phyloP scores from a whole-genome alignment of 2,329 filamentous ascomycete genomes.

The Ascochyta viciae-villosae region DNA sequence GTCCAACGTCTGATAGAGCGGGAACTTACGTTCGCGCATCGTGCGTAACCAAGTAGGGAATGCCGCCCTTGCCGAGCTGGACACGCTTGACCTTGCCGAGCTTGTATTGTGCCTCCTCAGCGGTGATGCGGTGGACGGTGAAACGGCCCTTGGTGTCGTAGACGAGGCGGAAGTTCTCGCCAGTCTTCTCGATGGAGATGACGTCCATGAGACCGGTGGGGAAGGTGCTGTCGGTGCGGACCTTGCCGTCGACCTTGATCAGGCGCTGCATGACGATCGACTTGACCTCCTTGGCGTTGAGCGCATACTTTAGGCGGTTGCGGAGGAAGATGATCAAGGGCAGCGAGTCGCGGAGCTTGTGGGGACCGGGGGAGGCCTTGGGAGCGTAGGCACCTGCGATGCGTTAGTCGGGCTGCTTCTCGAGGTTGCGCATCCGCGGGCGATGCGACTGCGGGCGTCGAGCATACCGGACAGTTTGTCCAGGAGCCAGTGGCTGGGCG shows the following conservation, averaged over 20 bases:
- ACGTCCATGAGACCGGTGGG: conserved; percentile 99
- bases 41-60: conserved; percentile 99
- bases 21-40: conserved; percentile 99
- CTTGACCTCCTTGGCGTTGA: conserved; percentile 98
- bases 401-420: conserved; percentile 27
- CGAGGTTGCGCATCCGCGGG: conserved; percentile 11
- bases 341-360: conserved; percentile 99
- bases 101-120: conserved; percentile 99
- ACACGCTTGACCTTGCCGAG: conserved; percentile 99
- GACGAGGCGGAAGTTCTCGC: conserved; percentile 99
- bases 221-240: conserved; percentile 98
- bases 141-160: conserved; percentile 99
- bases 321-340: conserved; percentile 88
- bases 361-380: conserved; percentile 81
- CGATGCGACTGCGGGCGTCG: conserved; percentile 57
- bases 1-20: conserved; percentile 99
- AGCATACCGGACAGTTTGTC: conserved; percentile 91
- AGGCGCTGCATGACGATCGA: conserved; percentile 99
- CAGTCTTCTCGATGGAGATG: conserved; percentile 99
- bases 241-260: conserved; percentile 99
- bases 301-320: conserved; percentile 96
- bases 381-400: conserved; percentile 62
- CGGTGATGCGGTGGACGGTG: conserved; percentile 99
- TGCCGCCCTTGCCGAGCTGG: conserved; percentile 98
- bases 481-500: conserved; percentile 99